A percentile compares a stretch with the other conserved stretches of the same genome.
Conservation (phyloP, 1,284 basidiomycete species). For the Fomes fomentarius region DNA sequence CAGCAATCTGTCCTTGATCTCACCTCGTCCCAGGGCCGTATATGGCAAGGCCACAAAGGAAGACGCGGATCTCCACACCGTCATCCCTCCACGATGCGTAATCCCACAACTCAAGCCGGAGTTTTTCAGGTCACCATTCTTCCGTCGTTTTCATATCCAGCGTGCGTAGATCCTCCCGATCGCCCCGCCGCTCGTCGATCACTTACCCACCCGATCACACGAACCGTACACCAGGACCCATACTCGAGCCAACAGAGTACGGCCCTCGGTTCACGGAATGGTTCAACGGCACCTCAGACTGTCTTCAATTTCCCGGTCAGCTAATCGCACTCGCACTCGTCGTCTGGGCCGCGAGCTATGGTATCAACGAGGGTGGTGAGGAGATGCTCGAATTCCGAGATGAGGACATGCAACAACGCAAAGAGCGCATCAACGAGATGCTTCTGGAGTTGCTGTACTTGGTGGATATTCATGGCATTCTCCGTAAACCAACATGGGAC, state of each 20-base stretch:
- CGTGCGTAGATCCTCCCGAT: constrained; percentile 49
- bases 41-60: constrained; percentile 49
- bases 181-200: constrained; percentile 2
- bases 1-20: background rate
- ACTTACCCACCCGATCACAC: constrained; percentile 41
- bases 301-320: constrained; percentile 60
- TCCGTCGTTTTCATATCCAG: constrained; percentile 79
- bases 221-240: constrained; percentile 54
- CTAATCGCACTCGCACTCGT: constrained; percentile 74
- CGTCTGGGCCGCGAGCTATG: constrained; percentile 86
- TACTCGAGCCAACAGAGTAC: constrained; percentile 78
- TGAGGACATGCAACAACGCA: constrained; percentile 41
- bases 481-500: constrained; percentile 86
- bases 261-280: constrained; percentile 66
- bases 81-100: constrained; percentile 40
- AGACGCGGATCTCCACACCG: constrained; percentile 42
- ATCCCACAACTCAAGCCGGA: constrained; percentile 76
- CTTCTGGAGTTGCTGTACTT: constrained; percentile 75
- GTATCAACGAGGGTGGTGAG: constrained; percentile 76
- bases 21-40: constrained; percentile 36
- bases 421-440: constrained; percentile 55
- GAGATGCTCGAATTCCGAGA: constrained; percentile 40
- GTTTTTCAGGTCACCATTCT: constrained; percentile 85
- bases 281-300: constrained; percentile 55
- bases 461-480: constrained; percentile 76